phyloP scores from a whole-genome alignment of 2,329 filamentous ascomycete genomes.

The Claviceps digitariae region DNA sequence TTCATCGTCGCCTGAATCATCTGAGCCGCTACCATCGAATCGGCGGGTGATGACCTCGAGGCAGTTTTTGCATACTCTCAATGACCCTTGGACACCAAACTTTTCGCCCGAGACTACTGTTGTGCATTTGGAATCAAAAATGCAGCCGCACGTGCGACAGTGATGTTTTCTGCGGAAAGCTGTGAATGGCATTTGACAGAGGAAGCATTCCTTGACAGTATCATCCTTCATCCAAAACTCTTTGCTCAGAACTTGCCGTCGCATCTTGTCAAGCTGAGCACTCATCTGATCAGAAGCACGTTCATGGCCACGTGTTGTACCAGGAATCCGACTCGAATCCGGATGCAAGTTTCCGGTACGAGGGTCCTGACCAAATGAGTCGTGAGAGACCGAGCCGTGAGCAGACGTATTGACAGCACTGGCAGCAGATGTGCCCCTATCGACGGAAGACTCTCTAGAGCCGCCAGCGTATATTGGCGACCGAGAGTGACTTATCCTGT shows the following conservation, averaged over 20 bases:
- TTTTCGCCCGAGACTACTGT: conserved; percentile 75
- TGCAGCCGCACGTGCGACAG: conserved; percentile 91
- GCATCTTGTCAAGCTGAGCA: conserved; percentile 55
- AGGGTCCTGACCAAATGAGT: conserved; percentile 37
- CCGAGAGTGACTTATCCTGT: conserved; percentile 37
- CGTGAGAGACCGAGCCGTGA: conserved; percentile 43
- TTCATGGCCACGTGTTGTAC: conserved; percentile 39
- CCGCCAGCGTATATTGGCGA: conserved; percentile 27
- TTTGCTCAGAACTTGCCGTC: conserved; percentile 77
- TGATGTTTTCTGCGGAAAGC: conserved; percentile 95
- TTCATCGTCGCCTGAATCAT: conserved; percentile 75
- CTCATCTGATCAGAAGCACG: conserved; percentile 45
- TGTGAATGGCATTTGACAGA: conserved; percentile 79
- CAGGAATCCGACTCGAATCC: conserved; percentile 37
- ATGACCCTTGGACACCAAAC: conserved; percentile 72
- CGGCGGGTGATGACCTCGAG: conserved; percentile 82
- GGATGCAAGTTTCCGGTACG: conserved; percentile 31
- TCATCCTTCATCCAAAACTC: conserved; percentile 99
- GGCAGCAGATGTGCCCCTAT: conserved; percentile 41
- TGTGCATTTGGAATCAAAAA: conserved; percentile 95
- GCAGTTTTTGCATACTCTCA: conserved; percentile 88
- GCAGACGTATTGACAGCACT: conserved; percentile 45
- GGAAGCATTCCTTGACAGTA: conserved; percentile 93
- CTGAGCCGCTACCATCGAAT: conserved; percentile 74
- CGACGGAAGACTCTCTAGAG: conserved; percentile 46